phyloP scores from a whole-genome alignment of 176 grass and related monocot species.

The Panicum miliaceum region DNA sequence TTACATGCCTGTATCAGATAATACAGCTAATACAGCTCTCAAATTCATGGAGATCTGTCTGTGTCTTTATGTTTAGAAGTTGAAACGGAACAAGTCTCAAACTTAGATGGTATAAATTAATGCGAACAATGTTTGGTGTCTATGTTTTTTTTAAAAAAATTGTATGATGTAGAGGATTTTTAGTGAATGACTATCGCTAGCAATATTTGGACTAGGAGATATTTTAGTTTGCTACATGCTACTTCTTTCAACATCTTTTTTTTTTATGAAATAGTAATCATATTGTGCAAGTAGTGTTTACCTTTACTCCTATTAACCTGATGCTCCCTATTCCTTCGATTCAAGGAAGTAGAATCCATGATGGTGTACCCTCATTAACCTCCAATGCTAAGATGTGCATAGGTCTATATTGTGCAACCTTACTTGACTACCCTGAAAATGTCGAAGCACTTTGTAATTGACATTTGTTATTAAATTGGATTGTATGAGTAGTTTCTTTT shows the following conservation, averaged over 20 bases:
- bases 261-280: not conserved
- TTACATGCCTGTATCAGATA: constrained; percentile 41
- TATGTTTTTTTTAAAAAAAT: not conserved
- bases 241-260: not conserved
- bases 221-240: constrained; percentile 25
- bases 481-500: not conserved
- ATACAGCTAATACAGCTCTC: constrained; percentile 27
- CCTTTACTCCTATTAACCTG: not conserved
- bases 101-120: constrained; percentile 49
- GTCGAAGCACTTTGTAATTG: not conserved
- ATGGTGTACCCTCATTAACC: not conserved
- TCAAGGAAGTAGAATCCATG: constrained; percentile 24
- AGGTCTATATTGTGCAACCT: constrained; percentile 1
- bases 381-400: not conserved
- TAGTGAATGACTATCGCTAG: not conserved
- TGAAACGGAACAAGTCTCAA: constrained; percentile 48
- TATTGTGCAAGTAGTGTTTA: constrained; percentile 3
- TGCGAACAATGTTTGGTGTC: not conserved
- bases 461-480: not conserved
- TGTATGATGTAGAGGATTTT: constrained; percentile 18
- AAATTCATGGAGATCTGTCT: constrained; percentile 27
- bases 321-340: not conserved
- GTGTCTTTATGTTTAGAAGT: constrained; percentile 43
- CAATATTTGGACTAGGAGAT: constrained; percentile 3
- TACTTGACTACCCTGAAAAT: constrained; percentile 8